A percentile compares a stretch with the other conserved stretches of the same genome.
Evolutionary conservation across 176 grass and related monocot genomes (phyloP).

Genomic region (Hsuehochloa calcarea): DNA sequence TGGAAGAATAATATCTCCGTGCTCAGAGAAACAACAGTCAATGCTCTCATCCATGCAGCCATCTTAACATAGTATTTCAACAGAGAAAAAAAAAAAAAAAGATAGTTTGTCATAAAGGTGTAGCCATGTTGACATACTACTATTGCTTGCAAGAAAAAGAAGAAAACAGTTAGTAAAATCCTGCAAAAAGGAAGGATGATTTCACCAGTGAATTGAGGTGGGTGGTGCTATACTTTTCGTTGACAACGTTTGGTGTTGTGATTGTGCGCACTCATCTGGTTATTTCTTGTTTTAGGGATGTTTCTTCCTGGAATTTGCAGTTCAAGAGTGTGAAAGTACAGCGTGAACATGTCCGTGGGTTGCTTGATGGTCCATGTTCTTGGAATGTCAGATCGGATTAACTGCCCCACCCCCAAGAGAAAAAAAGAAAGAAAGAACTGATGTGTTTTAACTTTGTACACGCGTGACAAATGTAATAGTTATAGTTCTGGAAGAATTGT

Average conservation of each 20-base stretch:
- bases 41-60: constrained; percentile 8
- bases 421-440: neutral
- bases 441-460: constrained; percentile 6
- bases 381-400: neutral
- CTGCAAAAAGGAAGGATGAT: neutral
- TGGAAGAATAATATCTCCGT: constrained; percentile 15
- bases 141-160: constrained; percentile 27
- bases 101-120: constrained; percentile 13
- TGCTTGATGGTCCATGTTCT: constrained; percentile 19
- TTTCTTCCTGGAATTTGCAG: constrained; percentile 16
- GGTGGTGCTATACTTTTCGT: neutral
- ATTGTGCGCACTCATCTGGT: neutral
- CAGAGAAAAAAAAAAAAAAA: constrained; percentile 18
- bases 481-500: neutral
- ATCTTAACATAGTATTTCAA: constrained; percentile 9
- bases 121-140: constrained; percentile 16
- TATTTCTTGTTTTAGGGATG: neutral
- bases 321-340: constrained; percentile 1
- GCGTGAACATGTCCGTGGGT: neutral
- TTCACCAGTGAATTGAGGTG: constrained; percentile 17
- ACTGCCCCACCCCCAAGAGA: neutral
- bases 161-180: neutral
- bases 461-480: constrained; percentile 24
- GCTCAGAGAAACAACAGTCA: neutral
- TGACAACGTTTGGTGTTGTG: neutral